These are phyloP conservation scores for Lobosporangium transversale DNA, from an alignment of 192 early-diverging fungal species.

Conservation along the genomic window DNA sequence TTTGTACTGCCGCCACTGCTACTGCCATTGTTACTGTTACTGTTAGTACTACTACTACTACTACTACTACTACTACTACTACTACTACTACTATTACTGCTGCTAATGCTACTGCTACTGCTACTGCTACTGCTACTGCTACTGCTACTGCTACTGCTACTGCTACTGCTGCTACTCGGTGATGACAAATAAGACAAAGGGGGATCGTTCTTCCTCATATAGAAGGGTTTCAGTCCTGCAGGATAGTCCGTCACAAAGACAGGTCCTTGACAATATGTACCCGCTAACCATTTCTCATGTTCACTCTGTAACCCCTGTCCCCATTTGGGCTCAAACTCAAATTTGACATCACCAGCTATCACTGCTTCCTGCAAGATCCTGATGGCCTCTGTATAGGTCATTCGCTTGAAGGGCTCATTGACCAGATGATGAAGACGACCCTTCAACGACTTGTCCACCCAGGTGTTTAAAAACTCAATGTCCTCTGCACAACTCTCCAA, in stretches of 20 bases:
- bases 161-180: neutral
- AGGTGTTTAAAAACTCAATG: slow-evolving; percentile 67
- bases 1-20: neutral
- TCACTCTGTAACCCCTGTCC: slow-evolving; percentile 81
- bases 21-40: neutral
- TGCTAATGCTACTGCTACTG: too few species aligned
- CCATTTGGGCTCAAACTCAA: slow-evolving; percentile 76
- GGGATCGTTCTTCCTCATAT: slow-evolving; percentile 74
- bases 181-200: neutral
- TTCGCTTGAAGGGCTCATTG: slow-evolving; percentile 68
- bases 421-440: slow-evolving; percentile 49
- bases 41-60: too few species aligned
- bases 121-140: too few species aligned
- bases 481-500: slow-evolving; percentile 65
- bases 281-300: slow-evolving; percentile 86
- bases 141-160: neutral
- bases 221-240: slow-evolving; percentile 82
- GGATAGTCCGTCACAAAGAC: slow-evolving; percentile 96
- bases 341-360: slow-evolving; percentile 63
- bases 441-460: slow-evolving; percentile 62
- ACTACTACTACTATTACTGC: too few species aligned
- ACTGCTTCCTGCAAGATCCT: slow-evolving; percentile 67
- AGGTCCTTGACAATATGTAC: slow-evolving; percentile 69
- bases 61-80: too few species aligned
- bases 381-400: slow-evolving; percentile 85